These are phyloP conservation scores for Fusarium sarcochroum DNA, from an alignment of 2,329 filamentous ascomycete genomes.

Conservation along the genomic window DNA sequence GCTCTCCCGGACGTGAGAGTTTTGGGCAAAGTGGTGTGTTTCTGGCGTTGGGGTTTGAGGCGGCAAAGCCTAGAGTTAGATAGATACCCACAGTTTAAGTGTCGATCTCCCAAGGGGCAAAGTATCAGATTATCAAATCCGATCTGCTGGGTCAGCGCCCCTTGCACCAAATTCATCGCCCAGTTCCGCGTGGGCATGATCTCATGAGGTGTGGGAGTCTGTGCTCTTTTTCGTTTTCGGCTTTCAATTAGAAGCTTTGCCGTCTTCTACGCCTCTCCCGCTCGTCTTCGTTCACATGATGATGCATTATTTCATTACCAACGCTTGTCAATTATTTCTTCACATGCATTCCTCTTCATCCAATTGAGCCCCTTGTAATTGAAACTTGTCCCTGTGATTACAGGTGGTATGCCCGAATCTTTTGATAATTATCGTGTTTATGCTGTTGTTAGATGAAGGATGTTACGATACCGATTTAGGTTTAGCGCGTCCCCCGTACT, in stretches of 20 bases:
- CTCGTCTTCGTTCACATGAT: constrained; percentile 22
- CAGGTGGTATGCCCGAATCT: constrained; percentile 1
- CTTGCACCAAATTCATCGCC: constrained; percentile 20
- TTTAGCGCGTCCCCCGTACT: constrained; percentile 7
- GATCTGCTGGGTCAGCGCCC: constrained; percentile 35
- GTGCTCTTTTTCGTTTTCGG: constrained; percentile 45
- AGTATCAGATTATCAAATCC: constrained; percentile 42
- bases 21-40: constrained; percentile 41
- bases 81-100: constrained; percentile 22
- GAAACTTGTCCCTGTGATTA: not conserved
- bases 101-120: constrained; percentile 29
- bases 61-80: constrained; percentile 28
- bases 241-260: constrained; percentile 10
- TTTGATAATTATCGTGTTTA: not conserved
- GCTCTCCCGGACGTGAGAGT: constrained; percentile 29
- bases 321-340: not conserved
- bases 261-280: constrained; percentile 22
- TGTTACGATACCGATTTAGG: not conserved
- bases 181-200: constrained; percentile 32
- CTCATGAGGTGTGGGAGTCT: constrained; percentile 18
- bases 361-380: constrained; percentile 31
- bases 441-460: not conserved
- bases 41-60: constrained; percentile 20
- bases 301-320: constrained; percentile 1
- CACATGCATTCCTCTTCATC: constrained; percentile 7